Conservation (phyloP, 495 filamentous ascomycete species). For the Bacidia rubella region DNA sequence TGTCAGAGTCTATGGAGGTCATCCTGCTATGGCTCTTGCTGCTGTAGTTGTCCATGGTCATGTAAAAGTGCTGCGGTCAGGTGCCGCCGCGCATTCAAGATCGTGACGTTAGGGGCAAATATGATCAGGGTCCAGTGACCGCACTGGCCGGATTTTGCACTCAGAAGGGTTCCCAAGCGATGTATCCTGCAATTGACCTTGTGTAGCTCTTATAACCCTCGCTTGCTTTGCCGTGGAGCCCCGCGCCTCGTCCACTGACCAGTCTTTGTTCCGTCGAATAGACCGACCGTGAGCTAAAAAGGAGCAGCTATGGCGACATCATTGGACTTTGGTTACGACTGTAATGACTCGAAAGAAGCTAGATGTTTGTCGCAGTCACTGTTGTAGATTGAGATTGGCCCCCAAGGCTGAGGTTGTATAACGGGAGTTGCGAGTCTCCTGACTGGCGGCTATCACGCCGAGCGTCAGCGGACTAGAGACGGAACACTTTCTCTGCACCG, state of each 20-base stretch:
- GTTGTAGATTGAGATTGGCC: background rate
- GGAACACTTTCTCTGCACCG: too few relatives aligned
- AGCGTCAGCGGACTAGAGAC: too few relatives aligned
- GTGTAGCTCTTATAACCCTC: background rate
- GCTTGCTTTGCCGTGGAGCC: background rate
- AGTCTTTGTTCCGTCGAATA: background rate
- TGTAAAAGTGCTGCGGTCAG: background rate
- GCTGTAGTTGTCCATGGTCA: conserved; percentile 1
- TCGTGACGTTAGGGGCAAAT: background rate
- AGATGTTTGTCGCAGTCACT: too few relatives aligned
- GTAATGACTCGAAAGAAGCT: background rate
- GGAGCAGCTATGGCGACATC: background rate
- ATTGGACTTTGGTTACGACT: background rate
- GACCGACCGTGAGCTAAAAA: background rate
- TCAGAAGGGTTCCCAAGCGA: background rate
- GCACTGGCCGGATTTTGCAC: background rate
- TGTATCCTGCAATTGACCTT: background rate
- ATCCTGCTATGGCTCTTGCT: conserved; percentile 6
- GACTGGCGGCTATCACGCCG: background rate
- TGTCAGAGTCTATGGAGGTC: conserved; percentile 17
- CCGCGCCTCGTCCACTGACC: background rate
- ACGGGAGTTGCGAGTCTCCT: background rate
- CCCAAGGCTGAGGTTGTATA: background rate
- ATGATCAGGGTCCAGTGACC: background rate
- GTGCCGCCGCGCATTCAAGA: background rate